Evolutionary conservation across 441 rosid genomes (phyloP), one percentile per base, ranked within the genome.

Genomic region (Gossypium laxum): DNA sequence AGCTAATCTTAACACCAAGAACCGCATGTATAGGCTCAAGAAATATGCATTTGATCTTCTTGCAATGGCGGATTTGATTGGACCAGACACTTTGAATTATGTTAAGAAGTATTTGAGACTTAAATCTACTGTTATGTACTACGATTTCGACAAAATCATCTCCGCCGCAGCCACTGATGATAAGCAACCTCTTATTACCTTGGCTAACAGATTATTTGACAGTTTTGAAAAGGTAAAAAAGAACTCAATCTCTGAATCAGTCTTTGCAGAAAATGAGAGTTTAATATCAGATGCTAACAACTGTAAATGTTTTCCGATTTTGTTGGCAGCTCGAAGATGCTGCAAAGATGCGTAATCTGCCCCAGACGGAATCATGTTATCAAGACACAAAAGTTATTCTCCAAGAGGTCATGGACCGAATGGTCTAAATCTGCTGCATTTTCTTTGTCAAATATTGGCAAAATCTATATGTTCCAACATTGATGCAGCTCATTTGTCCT

Each of bases 41-140:
- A 91, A 86, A 75, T 78, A 83, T 50, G 91, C 93, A 24, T 89
- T 93, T 74, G 96, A 91, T 86, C 87, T 89, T 21, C 76, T 89
- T 19, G 96, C 98, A 7, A 79, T 90, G 93, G 97, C 77, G 60
- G 97, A 89, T 81, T 78, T 93, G 88, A 84, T 91, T 47, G 92
- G 89, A 80, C 87, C 88, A 6, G 95, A 88, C 43, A 89, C 89
- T 1, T 77, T 84, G 76, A 90, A 88, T 78, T 90, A 91, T 80
- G 92, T 91, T 4, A 83, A 84, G 79, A 90, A 82, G 80, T 91
- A 91, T 67, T 76, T 91, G 79, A 86, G 94, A 76, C 84, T 89
- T 71, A 93, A 93, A 67, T 85, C 89, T 50, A 90, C 95, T 1
- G 70, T 83, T 77, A 83, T 93, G 88, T 84, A 87, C 82, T 90